Conservation (phyloP, 2,329 filamentous ascomycete species). For the Coniochaeta pulveracea region DNA sequence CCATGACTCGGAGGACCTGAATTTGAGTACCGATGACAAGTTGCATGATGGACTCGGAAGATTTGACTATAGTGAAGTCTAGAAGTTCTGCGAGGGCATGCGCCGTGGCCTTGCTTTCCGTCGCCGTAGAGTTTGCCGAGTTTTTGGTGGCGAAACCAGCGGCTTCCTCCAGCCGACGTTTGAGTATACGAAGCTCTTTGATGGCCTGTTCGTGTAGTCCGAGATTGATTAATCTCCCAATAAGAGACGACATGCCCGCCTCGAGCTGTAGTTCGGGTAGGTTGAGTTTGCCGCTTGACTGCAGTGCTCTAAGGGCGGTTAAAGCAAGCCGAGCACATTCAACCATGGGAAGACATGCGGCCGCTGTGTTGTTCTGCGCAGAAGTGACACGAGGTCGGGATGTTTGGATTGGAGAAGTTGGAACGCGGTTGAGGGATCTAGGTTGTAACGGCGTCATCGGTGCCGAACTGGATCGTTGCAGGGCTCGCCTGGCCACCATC, state of each 20-base stretch:
- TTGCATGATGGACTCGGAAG: conserved; percentile 31
- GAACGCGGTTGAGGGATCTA: conserved; percentile 47
- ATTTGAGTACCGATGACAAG: conserved; percentile 54
- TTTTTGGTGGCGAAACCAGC: conserved; percentile 18
- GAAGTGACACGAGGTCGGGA: conserved; percentile 13
- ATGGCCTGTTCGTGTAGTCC: conserved; percentile 56
- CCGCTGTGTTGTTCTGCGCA: conserved; percentile 16
- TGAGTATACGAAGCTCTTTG: conserved; percentile 57
- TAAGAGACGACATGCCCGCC: conserved; percentile 58
- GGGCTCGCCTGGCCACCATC: conserved; percentile 23
- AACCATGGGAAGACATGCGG: conserved; percentile 42
- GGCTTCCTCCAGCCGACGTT: conserved; percentile 44
- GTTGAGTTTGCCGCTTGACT: conserved; percentile 39
- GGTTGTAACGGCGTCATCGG: conserved; percentile 51
- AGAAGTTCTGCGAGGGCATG: conserved; percentile 47
- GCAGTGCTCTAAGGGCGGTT: conserved; percentile 46
- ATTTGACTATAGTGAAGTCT: conserved; percentile 39
- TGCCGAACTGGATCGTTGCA: conserved; percentile 45
- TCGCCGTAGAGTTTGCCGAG: conserved; percentile 15
- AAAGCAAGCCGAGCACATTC: conserved; percentile 64
- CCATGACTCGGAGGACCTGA: conserved; percentile 52
- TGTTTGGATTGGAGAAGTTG: conserved; percentile 38
- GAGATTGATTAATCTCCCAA: conserved; percentile 53
- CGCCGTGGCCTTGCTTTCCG: conserved; percentile 24
- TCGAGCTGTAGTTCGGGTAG: conserved; percentile 60